These are phyloP conservation scores for Kwoniella newhampshirensis DNA, from an alignment of 768 basidiomycete genomes.

Conservation along the genomic window DNA sequence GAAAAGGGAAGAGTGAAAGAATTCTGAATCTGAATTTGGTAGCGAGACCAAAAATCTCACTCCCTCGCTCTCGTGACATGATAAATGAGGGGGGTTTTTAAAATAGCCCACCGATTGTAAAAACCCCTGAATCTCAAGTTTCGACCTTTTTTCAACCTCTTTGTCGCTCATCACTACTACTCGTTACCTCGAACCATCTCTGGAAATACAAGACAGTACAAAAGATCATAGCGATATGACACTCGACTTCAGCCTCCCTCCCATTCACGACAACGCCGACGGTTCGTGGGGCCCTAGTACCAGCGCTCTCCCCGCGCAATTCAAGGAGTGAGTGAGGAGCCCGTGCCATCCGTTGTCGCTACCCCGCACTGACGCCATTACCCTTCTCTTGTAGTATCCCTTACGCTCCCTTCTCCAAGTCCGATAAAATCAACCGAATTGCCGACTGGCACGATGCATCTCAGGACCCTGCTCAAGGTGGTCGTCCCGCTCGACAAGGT, in stretches of 20 bases:
- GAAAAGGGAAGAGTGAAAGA: neutral
- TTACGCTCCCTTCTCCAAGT: slow-evolving; percentile 97
- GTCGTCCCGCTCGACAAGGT: slow-evolving; percentile 11
- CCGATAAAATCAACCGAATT: slow-evolving; percentile 94
- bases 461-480: slow-evolving; percentile 49
- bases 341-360: too few species aligned
- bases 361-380: neutral
- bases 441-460: slow-evolving; percentile 73
- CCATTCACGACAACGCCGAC: slow-evolving; percentile 86
- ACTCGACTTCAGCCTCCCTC: slow-evolving; percentile 69
- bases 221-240: slow-evolving; percentile 23
- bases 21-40: slow-evolving; percentile 1
- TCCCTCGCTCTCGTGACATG: neutral
- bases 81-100: slow-evolving; percentile 13
- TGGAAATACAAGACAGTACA: neutral
- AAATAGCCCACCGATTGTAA: neutral
- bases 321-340: slow-evolving; percentile 80
- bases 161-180: slow-evolving; percentile 3
- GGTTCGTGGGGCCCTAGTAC: slow-evolving; percentile 69
- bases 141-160: slow-evolving; percentile 13
- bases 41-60: slow-evolving; percentile 3
- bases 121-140: slow-evolving; percentile 14
- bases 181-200: neutral
- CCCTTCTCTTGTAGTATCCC: slow-evolving; percentile 63
- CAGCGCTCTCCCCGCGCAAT: slow-evolving; percentile 69